Base-by-base conservation (phyloP, 2,329 filamentous ascomycete species). In the Alternaria novae-zelandiae region DNA sequence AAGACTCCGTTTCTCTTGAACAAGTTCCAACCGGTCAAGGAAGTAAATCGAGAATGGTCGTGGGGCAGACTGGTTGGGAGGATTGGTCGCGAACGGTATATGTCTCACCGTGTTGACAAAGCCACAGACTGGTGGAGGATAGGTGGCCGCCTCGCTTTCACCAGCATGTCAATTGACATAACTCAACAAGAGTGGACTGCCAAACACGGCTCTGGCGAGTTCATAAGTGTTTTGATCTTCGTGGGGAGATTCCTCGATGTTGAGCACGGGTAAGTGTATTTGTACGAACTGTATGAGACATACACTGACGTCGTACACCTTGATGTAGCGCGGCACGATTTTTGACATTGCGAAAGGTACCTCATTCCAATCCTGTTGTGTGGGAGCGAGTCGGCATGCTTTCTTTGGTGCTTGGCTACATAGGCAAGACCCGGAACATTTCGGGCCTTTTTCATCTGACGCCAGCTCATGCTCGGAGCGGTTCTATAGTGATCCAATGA, bases 361-460 rank as follows among this genome's bases (percentile, higher is more conserved):
- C 26, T 17, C 10, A 10, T 23, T n/a, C 23, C 12, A 45, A 25
- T 25, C 32, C 23, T 44, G 44, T n/a, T 30, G 54, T 20, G 23
- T 67, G 65, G 63, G 65, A 65, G 36, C 57, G 65, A 20, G 36
- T 67, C 15, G 63, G 65, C 12, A 67, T 54, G 15, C 46, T 65
- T 13, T 58, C 59, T 8, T 50, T 65, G 32, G 57, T 17, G 26
- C 47, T 59, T 49, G 12, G 49, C 36, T 41, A 30, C 13, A 55
- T 30, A 50, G 47, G n/a, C 13, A 28, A 28, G 12, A 30, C 28
- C 30, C 43, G 44, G 21, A 21, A 8, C 45, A 3, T 17, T 20
- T 21, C 53, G 8, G 58, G 26, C 23, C 41, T 61, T 23, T 61
- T 61, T 17, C 0, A 28, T 12, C 11, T 20, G 26, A 51, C 30